Base-by-base conservation (phyloP, 1,284 basidiomycete species). In the Rhodofomes roseus region DNA sequence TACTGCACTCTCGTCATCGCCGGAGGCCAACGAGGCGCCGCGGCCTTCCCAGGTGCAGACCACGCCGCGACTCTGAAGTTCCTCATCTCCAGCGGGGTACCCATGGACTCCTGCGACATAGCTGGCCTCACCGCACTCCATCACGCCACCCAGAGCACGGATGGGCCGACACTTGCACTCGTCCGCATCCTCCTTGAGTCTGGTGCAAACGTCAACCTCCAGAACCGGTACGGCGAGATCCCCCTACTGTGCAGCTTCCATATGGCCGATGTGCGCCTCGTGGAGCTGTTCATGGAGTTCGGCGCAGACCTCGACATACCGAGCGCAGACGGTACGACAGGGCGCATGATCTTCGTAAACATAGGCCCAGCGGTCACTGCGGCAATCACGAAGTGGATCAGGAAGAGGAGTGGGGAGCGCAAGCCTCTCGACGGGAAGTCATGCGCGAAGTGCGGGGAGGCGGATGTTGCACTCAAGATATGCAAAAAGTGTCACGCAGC, bases 201-300 rank as follows among this genome's bases (percentile, higher is more conserved):
- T 9, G 79, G 79, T 5, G 82, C 81, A 2, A 71, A 82, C 60
- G 59, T 62, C 16, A 64, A 73, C 1, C 63, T 71, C 40, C 61
- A 74, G 60, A 79, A 80, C 58, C 75, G 76, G 22, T 83, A 79
- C 55, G 81, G 83, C 4, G 75, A 76, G 56, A 74, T 79, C 0
- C 72, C 82, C 0, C 60, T 84, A 14, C 66, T 73, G 25, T 70
- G 71, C 4, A 70, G 77, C 1, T 74, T 81, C 51, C 72, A 75
- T 63, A 66, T 69, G 2, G 74, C 74, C 27, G 64, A 76, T 20
- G 62, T 75, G 14, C 59, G 60, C 0, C 66, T 72, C 5, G 68
- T 83, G 34, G 77, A 84, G 25, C 56, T 81, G 16, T 66, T 85
- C 56, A 74, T 86, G 75, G 80, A 82, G 63, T 73, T 73, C 57